Evolutionary conservation across 2,329 filamentous ascomycete species (phyloP).

Genomic region (Davidsoniella neocaledoniae): DNA sequence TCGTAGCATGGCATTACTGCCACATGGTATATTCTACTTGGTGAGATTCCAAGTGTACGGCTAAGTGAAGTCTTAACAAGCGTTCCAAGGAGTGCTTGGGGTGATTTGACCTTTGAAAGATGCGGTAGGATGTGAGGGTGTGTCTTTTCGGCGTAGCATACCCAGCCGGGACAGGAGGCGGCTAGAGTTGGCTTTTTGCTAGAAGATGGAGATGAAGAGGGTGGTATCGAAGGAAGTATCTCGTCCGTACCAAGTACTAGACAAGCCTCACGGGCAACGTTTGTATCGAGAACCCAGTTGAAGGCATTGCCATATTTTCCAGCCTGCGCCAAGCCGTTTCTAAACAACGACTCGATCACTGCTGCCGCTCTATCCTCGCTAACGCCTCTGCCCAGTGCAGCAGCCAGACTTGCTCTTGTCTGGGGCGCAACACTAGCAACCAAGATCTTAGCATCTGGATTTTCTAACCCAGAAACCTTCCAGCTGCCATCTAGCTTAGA

Average conservation of each 20-base stretch:
- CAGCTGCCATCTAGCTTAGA: constrained; percentile 14
- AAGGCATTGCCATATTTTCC: constrained; percentile 64
- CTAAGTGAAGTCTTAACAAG: constrained; percentile 76
- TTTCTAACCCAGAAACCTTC: constrained; percentile 35
- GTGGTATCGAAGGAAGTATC: constrained; percentile 26
- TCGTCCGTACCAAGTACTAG: constrained; percentile 68
- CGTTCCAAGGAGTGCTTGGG: constrained; percentile 81
- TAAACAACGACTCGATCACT: constrained; percentile 68
- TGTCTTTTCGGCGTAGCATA: constrained; percentile 97
- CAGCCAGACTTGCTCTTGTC: constrained; percentile 73
- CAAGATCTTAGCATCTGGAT: constrained; percentile 56
- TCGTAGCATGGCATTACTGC: constrained; percentile 98
- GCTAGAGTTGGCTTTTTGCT: constrained; percentile 49
- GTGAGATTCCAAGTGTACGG: constrained; percentile 51
- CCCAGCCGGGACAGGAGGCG: constrained; percentile 91
- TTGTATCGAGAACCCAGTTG: constrained; percentile 81
- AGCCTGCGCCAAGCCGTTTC: constrained; percentile 47
- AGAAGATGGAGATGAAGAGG: constrained; percentile 13
- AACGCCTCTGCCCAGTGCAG: constrained; percentile 56
- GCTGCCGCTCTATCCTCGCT: constrained; percentile 57
- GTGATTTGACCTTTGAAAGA: constrained; percentile 79
- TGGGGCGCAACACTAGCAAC: constrained; percentile 90
- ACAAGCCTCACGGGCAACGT: constrained; percentile 62
- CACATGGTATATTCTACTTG: constrained; percentile 79
- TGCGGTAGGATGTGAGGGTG: constrained; percentile 87